phyloP scores from a whole-genome alignment of 1,139 yeast genomes.

The Meyerozyma guilliermondii region DNA sequence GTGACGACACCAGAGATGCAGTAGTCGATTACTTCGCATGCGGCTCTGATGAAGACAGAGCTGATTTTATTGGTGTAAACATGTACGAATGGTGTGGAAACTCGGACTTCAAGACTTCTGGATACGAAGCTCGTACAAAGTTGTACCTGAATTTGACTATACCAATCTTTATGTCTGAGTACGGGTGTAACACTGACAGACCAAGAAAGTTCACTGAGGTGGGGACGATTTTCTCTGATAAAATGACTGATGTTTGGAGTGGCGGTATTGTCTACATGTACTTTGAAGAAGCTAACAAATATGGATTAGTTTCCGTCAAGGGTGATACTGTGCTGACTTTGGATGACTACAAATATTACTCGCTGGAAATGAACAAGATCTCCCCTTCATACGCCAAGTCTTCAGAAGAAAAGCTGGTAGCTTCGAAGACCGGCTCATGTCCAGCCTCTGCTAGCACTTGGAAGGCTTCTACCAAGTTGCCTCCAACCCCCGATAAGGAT shows the following conservation, averaged over 20 bases:
- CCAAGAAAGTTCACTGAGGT: slow-evolving; percentile 71
- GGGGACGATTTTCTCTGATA: slow-evolving; percentile 36
- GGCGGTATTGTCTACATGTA: slow-evolving; percentile 39
- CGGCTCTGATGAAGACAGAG: slow-evolving; percentile 57
- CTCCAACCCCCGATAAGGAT: slow-evolving; percentile 41
- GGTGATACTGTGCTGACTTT: slow-evolving; percentile 14
- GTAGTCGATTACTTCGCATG: slow-evolving; percentile 83
- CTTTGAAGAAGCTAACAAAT: slow-evolving; percentile 31
- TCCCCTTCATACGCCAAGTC: slow-evolving; percentile 31
- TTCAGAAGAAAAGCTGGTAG: slow-evolving; percentile 18
- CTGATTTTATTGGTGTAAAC: slow-evolving; percentile 89
- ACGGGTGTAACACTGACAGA: slow-evolving; percentile 75
- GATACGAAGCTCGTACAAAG: slow-evolving; percentile 58
- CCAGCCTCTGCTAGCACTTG: slow-evolving; percentile 38
- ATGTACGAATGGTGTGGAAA: slow-evolving; percentile 94
- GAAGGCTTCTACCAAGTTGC: slow-evolving; percentile 36
- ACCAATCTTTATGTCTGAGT: slow-evolving; percentile 85
- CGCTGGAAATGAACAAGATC: slow-evolving; percentile 9
- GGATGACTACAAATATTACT: slow-evolving; percentile 11
- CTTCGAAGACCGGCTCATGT: slow-evolving; percentile 36
- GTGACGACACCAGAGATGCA: slow-evolving; percentile 60
- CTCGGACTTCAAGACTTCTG: slow-evolving; percentile 58
- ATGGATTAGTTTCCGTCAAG: slow-evolving; percentile 29
- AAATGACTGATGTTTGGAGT: slow-evolving; percentile 42
- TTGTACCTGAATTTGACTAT: slow-evolving; percentile 62